Percentiles rank a stretch among this genome's conserved stretches.
These are phyloP conservation scores for Aspergillus funiculosus DNA, from an alignment of 495 filamentous ascomycete species.

Conservation along the genomic window DNA sequence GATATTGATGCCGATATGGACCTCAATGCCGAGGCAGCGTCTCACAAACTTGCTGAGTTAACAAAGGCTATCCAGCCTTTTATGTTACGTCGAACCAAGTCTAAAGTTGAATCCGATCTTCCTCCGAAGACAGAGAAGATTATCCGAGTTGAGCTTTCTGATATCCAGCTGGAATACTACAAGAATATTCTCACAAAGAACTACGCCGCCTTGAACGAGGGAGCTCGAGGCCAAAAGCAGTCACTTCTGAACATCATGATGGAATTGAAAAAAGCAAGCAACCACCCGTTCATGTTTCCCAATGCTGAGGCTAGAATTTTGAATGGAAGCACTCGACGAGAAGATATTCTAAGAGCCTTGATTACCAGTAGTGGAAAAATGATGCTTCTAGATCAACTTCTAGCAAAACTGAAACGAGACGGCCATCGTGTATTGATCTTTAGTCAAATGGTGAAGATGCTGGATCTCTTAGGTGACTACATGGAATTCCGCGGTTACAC, in stretches of 20 bases:
- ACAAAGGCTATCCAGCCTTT: slow-evolving; percentile 75
- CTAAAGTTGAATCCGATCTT: slow-evolving; percentile 90
- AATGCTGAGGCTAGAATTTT: slow-evolving; percentile 85
- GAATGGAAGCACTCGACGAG: slow-evolving; percentile 65
- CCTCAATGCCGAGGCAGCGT: slow-evolving; percentile 61
- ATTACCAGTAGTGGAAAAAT: slow-evolving; percentile 98
- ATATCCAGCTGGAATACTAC: slow-evolving; percentile 95
- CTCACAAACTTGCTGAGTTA: slow-evolving; percentile 63
- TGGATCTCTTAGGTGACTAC: slow-evolving; percentile 93
- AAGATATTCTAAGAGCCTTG: slow-evolving; percentile 82
- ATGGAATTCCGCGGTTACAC: slow-evolving; percentile 81
- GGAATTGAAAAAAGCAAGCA: slow-evolving; percentile 98
- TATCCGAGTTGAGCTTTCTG: slow-evolving; percentile 91
- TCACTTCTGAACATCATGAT: slow-evolving; percentile 99
- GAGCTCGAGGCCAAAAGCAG: slow-evolving; percentile 80
- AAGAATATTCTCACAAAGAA: slow-evolving; percentile 97
- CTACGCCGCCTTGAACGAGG: slow-evolving; percentile 89
- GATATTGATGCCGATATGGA: slow-evolving; percentile 87
- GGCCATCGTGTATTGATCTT: slow-evolving; percentile 96
- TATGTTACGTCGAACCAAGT: slow-evolving; percentile 95
- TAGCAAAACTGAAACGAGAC: slow-evolving; percentile 84
- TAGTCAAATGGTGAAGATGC: slow-evolving; percentile 99
- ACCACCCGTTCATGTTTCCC: slow-evolving; percentile 96
- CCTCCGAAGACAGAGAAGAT: slow-evolving; percentile 98
- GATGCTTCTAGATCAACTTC: slow-evolving; percentile 92